Base-by-base conservation (phyloP, 768 basidiomycete genomes). In the Amanita pseudoporphyria region DNA sequence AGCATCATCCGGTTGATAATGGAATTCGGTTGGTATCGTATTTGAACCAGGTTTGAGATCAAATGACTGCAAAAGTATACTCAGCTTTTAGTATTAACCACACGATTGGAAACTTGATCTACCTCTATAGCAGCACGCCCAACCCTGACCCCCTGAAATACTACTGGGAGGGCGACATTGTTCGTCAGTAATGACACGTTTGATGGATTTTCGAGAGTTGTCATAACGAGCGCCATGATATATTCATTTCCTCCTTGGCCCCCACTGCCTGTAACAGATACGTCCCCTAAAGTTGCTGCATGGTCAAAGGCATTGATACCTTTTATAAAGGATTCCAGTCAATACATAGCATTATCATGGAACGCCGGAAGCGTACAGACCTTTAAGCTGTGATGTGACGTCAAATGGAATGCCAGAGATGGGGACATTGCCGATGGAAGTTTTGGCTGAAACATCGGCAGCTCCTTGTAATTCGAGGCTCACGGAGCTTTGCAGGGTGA, bases 331-430 rank as follows among this genome's bases (percentile, higher is more conserved):
- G 6, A 40, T 53, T 32, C 24, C n/a, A n/a, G 46, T 35, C 13
- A n/a, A 16, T 36, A 36, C 33, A 7, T 9, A 44, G n/a, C 51
- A 47, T 2, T 31, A 5, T 28, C 9, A n/a, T 31, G 36, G 4
- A 45, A 12, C 7, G n/a, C 30, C 16, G 14, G 32, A 13, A 52
- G 24, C 13, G 33, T 21, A 54, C 60, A 24, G 46, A 74, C 81
- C 82, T 57, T 71, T 71, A 51, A 88, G 54, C 40, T 62, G 62
- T 5, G 84, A 81, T 3, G 67, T 58, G 12, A 87, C 80, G 45
- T 76, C 68, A 60, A 87, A 82, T 0, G 75, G 70, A 54, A 87
- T 81, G 5, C 75, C 76, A 3, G 72, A 66, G 52, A 88, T 84
- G 3, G 78, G 77, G 9, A 87, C 71, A 56, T 84, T 63, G 10